Evolutionary conservation across 2,329 filamentous ascomycete genomes (phyloP).

Genomic region (Penicillium sp.): DNA sequence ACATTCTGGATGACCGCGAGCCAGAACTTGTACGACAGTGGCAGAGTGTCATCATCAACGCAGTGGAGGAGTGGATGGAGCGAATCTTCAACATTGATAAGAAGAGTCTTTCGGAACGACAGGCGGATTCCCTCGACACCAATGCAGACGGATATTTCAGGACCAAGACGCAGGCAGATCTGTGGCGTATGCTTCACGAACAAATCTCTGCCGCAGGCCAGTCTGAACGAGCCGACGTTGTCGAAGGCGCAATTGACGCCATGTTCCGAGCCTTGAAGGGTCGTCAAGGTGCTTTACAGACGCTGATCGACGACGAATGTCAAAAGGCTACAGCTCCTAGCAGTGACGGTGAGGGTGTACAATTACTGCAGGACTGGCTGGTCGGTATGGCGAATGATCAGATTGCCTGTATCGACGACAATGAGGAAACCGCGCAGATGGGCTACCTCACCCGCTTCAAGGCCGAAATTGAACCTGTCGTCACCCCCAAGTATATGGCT

Average conservation of each 20-base stretch:
- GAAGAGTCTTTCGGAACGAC: conserved; percentile 72
- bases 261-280: conserved; percentile 84
- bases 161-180: conserved; percentile 83
- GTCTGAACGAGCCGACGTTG: conserved; percentile 80
- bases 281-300: conserved; percentile 80
- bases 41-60: conserved; percentile 88
- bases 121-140: conserved; percentile 72
- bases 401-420: conserved; percentile 94
- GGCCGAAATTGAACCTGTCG: conserved; percentile 72
- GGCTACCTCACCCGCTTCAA: conserved; percentile 84
- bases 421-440: conserved; percentile 64
- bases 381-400: conserved; percentile 97
- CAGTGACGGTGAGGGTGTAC: conserved; percentile 60
- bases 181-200: conserved; percentile 97
- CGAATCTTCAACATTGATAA: conserved; percentile 79
- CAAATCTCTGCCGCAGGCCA: conserved; percentile 80
- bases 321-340: conserved; percentile 58
- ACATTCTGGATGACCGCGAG: conserved; percentile 85
- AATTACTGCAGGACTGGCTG: conserved; percentile 78
- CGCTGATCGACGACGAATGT: conserved; percentile 80
- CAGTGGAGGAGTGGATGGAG: conserved; percentile 96
- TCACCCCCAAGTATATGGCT: conserved; percentile 71
- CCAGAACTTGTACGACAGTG: conserved; percentile 89
- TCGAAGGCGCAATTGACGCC: conserved; percentile 90
- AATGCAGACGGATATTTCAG: conserved; percentile 88